Percentiles rank a stretch among this genome's conserved stretches.
These are phyloP conservation scores for Talaromyces atroroseus DNA, from an alignment of 2,329 filamentous ascomycete species.

Conservation along the genomic window DNA sequence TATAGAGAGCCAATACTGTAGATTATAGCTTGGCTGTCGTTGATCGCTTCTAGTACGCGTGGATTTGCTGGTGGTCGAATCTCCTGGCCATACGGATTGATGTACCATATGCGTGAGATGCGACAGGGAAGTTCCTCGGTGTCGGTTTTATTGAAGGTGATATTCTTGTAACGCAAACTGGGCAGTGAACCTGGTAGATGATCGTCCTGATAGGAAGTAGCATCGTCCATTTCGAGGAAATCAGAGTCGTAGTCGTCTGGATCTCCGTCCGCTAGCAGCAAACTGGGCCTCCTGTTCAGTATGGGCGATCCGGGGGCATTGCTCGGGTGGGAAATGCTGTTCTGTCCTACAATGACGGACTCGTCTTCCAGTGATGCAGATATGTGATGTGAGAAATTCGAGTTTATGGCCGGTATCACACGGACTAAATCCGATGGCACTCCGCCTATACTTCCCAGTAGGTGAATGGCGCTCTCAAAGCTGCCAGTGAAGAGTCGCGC, in stretches of 20 bases:
- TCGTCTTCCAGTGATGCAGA: conserved; percentile 74
- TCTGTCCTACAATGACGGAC: conserved; percentile 78
- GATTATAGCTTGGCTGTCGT: conserved; percentile 62
- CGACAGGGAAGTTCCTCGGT: conserved; percentile 74
- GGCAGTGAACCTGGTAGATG: conserved; percentile 62
- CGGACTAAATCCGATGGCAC: conserved; percentile 66
- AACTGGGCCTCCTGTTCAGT: conserved; percentile 23
- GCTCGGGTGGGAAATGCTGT: conserved; percentile 82
- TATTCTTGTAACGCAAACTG: conserved; percentile 71
- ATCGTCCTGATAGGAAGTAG: conserved; percentile 40
- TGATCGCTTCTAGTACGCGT: conserved; percentile 66
- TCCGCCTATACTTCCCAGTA: conserved; percentile 80
- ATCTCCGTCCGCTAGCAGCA: conserved; percentile 31
- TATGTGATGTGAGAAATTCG: conserved; percentile 93
- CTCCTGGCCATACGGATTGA: conserved; percentile 97
- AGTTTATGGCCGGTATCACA: conserved; percentile 86
- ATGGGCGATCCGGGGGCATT: conserved; percentile 35
- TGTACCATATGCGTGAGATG: conserved; percentile 88
- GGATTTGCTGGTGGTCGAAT: conserved; percentile 81
- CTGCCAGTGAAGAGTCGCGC: conserved; percentile 86
- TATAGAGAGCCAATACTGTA: conserved; percentile 95
- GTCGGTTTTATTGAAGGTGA: conserved; percentile 71
- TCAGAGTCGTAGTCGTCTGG: conserved; percentile 23
- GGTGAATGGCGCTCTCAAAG: conserved; percentile 87
- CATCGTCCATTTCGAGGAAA: conserved; percentile 26